These are phyloP conservation scores for Globisporangium middletonii DNA, from an alignment of 352 stramenopile genomes.

Conservation along the genomic window DNA sequence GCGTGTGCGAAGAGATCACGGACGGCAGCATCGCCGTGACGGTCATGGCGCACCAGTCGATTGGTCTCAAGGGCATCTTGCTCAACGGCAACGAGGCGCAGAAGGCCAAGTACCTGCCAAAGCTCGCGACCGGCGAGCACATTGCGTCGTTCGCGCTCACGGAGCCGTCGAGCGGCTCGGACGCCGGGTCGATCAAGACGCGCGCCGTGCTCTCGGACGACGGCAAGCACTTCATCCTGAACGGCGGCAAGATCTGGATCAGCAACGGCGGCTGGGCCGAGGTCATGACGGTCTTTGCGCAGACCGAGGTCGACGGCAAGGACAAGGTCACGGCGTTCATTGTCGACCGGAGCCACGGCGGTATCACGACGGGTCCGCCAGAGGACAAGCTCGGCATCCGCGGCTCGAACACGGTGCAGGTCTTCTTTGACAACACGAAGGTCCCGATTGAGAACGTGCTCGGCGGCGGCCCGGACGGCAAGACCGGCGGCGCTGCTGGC, in stretches of 20 bases:
- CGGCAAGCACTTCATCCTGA: constrained; percentile 88
- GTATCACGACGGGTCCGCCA: constrained; percentile 87
- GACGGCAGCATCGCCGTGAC: constrained; percentile 75
- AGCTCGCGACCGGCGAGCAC: constrained; percentile 85
- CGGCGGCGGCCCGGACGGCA: constrained; percentile 68
- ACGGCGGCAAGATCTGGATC: constrained; percentile 97
- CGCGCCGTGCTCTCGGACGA: constrained; percentile 87
- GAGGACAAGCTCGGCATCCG: constrained; percentile 98
- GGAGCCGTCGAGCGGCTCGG: constrained; percentile 88
- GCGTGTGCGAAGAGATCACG: constrained; percentile 81
- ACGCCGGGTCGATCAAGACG: constrained; percentile 89
- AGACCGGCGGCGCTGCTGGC: constrained; percentile 57
- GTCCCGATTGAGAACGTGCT: constrained; percentile 91
- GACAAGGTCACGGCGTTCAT: constrained; percentile 98
- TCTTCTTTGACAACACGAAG: constrained; percentile 95
- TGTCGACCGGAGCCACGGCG: constrained; percentile 91
- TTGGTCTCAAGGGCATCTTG: constrained; percentile 84
- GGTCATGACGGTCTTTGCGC: constrained; percentile 96
- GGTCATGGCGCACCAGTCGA: constrained; percentile 87
- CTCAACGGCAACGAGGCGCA: constrained; percentile 81
- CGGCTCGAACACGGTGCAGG: constrained; percentile 95
- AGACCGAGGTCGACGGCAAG: constrained; percentile 93
- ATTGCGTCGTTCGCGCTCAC: constrained; percentile 86
- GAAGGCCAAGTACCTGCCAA: constrained; percentile 87
- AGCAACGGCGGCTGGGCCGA: constrained; percentile 95